A percentile compares a stretch with the other conserved stretches of the same genome.
phyloP scores from a whole-genome alignment of 306 rosid genomes.

The Biancaea sappan region DNA sequence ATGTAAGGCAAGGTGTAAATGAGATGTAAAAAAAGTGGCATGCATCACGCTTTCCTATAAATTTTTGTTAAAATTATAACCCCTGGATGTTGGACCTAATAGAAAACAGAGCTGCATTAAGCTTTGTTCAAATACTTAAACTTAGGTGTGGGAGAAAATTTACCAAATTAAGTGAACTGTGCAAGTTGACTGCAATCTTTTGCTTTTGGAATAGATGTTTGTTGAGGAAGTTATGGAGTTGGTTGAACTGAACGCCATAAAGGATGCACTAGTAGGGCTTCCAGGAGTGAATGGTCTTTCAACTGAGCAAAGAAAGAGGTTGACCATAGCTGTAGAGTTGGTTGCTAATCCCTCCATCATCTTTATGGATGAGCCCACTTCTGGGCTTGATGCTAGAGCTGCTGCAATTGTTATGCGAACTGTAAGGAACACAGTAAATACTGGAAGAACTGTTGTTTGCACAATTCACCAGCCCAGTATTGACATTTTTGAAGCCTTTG shows the following conservation, averaged over 20 bases:
- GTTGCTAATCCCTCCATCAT: slow-evolving; percentile 91
- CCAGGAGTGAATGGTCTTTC: slow-evolving; percentile 83
- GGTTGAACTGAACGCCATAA: slow-evolving; percentile 66
- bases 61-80: no score
- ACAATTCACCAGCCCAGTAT: slow-evolving; percentile 95
- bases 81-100: no score
- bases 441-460: slow-evolving; percentile 88
- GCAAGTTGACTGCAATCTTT: slow-evolving; percentile 1
- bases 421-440: slow-evolving; percentile 81
- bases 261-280: slow-evolving; percentile 73
- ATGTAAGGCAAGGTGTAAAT: background rate
- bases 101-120: no score
- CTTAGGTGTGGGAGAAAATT: background rate
- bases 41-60: background rate
- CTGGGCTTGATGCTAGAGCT: slow-evolving; percentile 95
- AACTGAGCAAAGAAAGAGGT: slow-evolving; percentile 85
- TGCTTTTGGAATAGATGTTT: slow-evolving; percentile 48
- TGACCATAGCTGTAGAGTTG: slow-evolving; percentile 84
- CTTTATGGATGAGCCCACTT: slow-evolving; percentile 93
- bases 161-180: slow-evolving; percentile 2
- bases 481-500: slow-evolving; percentile 83
- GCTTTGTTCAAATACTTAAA: background rate
- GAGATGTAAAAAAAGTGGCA: background rate
- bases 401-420: slow-evolving; percentile 94
- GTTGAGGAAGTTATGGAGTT: slow-evolving; percentile 66